phyloP scores from a whole-genome alignment of 2,329 filamentous ascomycete genomes.

The Sporothrix pallida region DNA sequence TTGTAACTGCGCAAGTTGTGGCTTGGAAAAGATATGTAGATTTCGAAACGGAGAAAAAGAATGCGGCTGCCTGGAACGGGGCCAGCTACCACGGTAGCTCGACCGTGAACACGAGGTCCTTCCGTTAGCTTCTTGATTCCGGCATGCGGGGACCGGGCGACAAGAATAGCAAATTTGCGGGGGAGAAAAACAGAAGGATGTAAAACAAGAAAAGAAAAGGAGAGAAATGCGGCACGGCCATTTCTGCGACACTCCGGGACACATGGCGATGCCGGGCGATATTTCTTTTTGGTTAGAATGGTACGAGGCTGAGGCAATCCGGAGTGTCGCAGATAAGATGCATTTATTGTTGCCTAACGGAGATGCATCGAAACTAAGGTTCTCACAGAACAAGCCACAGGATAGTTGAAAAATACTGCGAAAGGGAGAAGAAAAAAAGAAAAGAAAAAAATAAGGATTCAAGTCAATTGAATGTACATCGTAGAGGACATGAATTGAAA shows the following conservation, averaged over 20 bases:
- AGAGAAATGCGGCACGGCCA: background rate
- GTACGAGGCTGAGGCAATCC: conserved; percentile 7
- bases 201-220: background rate
- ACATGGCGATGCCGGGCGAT: conserved; percentile 5
- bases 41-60: background rate
- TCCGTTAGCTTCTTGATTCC: background rate
- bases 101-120: background rate
- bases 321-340: conserved; percentile 20
- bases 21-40: background rate
- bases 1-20: background rate
- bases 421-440: background rate
- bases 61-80: conserved; percentile 26
- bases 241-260: conserved; percentile 6
- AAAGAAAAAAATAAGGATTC: background rate
- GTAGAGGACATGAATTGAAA: background rate
- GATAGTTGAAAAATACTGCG: background rate
- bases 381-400: background rate
- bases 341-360: conserved; percentile 9
- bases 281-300: background rate
- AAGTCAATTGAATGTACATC: background rate
- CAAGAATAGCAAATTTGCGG: conserved; percentile 11
- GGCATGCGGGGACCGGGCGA: conserved; percentile 6
- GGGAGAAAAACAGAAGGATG: background rate
- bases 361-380: background rate
- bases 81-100: background rate